Percentiles rank a stretch among this genome's conserved stretches.
phyloP scores from a whole-genome alignment of 306 rosid genomes.

The cucumber (Cucumis sativus) region Cucumber_9930_V3 NC_026658.2:25233501-25234000 shows the following conservation, averaged over 20 bases:
- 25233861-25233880: background rate
- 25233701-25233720: background rate
- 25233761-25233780: constrained; percentile 65
- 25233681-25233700: background rate
- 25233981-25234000: no score
- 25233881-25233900: background rate
- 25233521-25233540: constrained; percentile 50
- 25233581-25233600: constrained; percentile 53
- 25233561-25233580: constrained; percentile 86
- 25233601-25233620: constrained; percentile 43
- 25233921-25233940: no score
- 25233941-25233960: no score
- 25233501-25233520: constrained; percentile 32
- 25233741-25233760: constrained; percentile 8
- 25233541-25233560: constrained; percentile 62
- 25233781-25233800: constrained; percentile 51
- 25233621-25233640: constrained; percentile 67
- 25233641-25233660: constrained; percentile 84
- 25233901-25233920: background rate
- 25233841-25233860: constrained; percentile 49
- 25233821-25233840: constrained; percentile 46
- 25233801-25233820: constrained; percentile 67
- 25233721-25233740: background rate
- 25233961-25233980: no score
- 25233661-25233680: background rate